Evolutionary conservation across 73 alveolate genomes (phyloP), one percentile per base, ranked within the genome.

Genomic region (Stentor coeruleus): DNA sequence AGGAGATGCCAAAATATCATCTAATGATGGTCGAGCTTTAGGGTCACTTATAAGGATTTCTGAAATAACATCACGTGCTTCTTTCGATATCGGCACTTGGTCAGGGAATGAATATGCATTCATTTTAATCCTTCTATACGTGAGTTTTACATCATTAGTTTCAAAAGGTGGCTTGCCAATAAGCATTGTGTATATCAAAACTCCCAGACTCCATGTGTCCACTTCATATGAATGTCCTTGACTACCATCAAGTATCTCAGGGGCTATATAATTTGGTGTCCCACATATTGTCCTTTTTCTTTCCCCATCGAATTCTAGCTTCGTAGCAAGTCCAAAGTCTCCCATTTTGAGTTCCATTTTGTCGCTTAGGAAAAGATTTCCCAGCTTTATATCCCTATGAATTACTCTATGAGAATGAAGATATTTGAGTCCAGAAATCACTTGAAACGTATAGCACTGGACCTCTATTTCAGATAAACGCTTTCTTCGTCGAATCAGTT

Each of bases 271-370:
- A 66, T 86, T 86, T 2, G 92, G 87, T 35, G 87, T 81, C 0
- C 87, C 87, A 74, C 87, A 81, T 15, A 81, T 83, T 1, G 87
- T 81, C 39, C 87, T 81, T 39, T 95, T 95, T 84, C 91, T 89
- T 38, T 85, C 90, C 30, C 98, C 98, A n/a, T 95, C 99, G 72
- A 93, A 93, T 42, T 95, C 99, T 36, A 95, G 92, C 66, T 95
- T 95, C 11, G 99, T 93, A 35, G 90, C 58, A 11, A 86, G 40
- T 41, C 91, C 91, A 42, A 88, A 88, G 83, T 88, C 92, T 59
- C 91, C 91, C 41, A 88, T 3, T 72, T 88, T 88, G 6, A 85
- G 31, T 35, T 49, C 81, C 0, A 82, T 86, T 15, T 82, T 84
- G 3, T 40, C 66, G 37, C 87, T 81, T 38, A 88, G 55, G 75